Evolutionary conservation across 176 grass and related monocot genomes (phyloP), one percentile per base, ranked within the genome.

Genomic region (Dactylis glomerata): DNA sequence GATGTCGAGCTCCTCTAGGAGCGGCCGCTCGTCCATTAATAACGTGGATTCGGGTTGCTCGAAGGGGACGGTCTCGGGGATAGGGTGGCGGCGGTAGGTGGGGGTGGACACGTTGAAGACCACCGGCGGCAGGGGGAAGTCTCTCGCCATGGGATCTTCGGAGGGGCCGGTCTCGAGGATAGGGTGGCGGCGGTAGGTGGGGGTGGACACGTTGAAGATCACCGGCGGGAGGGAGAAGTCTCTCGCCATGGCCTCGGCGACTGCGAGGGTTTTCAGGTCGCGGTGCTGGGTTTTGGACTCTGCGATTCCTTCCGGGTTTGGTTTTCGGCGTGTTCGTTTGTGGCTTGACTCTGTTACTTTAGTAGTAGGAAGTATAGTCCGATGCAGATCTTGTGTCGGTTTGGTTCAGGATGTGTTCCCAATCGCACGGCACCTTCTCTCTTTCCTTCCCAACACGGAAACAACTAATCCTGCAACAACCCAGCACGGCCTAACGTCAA

Each of bases 1-100:
- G 92, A 97, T 97, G 82, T 87, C 95, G 22, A 97, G 92, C 82
- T 97, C 95, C 85, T 97, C 95, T 17, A 97, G 88, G 15, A 97
- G 95, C 59, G 95, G 92, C 23, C 87, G 84, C 79, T 97, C 92
- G 64, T 97, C 88, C 46, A 93, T 87, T 71, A 94, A 97, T 8
- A 10, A 23, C 22, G 10, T 59, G 24, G 56, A 9, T 20, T 20
- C 52, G 52, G 52, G 20, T n/a, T 6, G 52, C 23, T 57, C 22
- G 54, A 3, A 1, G 54, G 54, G 20, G 22, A 0, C 22, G 54
- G 22, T 57, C 54, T 10, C 54, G n/a, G 54, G 22, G 54, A 24
- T 57, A 57, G 22, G 54, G 8, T 24, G n/a, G 54, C 8, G 16
- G 22, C 22, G 54, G 54, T 10, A 57, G n/a, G 54, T 24, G 54